These are phyloP conservation scores for Neofusicoccum cordaticola DNA, from an alignment of 2,329 filamentous ascomycete species.

Conservation along the genomic window DNA sequence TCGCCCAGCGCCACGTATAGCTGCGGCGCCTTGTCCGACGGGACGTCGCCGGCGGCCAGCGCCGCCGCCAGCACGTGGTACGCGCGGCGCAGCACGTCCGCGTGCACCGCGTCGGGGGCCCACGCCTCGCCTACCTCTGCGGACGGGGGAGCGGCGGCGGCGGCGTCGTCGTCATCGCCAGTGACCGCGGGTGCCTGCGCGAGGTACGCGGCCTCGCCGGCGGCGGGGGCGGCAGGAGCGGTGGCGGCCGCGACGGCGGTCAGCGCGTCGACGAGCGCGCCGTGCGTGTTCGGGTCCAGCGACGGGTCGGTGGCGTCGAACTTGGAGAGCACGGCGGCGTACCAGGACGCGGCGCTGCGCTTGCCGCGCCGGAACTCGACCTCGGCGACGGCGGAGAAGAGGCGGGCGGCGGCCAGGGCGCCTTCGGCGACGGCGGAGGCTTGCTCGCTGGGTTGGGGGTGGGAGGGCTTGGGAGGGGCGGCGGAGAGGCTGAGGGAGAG, in stretches of 20 bases:
- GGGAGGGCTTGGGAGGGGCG: constrained; percentile 18
- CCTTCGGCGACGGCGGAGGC: constrained; percentile 56
- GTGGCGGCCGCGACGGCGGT: constrained; percentile 50
- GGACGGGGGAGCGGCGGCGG: too few relatives aligned
- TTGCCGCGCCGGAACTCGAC: constrained; percentile 7
- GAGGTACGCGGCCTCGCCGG: constrained; percentile 47
- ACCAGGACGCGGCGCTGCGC: constrained; percentile 27
- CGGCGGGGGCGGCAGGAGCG: constrained; percentile 45
- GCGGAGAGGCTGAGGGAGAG: constrained; percentile 23
- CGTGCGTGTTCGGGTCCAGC: constrained; percentile 27
- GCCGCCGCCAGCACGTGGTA: not conserved
- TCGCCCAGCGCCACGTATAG: constrained; percentile 5
- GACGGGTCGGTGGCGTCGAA: constrained; percentile 24
- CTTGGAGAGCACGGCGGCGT: constrained; percentile 26
- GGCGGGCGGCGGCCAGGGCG: constrained; percentile 52
- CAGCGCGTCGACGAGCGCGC: constrained; percentile 46
- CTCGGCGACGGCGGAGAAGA: constrained; percentile 32
- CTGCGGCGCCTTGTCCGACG: constrained; percentile 1
- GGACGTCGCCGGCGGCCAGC: not conserved
- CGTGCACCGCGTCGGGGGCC: constrained; percentile 17
- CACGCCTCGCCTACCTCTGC: constrained; percentile 21
- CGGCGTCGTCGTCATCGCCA: constrained; percentile 42
- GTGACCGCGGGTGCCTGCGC: constrained; percentile 57
- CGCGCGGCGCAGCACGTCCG: constrained; percentile 24
- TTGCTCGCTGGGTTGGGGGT: constrained; percentile 45